Base-by-base conservation (phyloP, 2,329 filamentous ascomycete genomes). In the Colletotrichum sp. region DNA sequence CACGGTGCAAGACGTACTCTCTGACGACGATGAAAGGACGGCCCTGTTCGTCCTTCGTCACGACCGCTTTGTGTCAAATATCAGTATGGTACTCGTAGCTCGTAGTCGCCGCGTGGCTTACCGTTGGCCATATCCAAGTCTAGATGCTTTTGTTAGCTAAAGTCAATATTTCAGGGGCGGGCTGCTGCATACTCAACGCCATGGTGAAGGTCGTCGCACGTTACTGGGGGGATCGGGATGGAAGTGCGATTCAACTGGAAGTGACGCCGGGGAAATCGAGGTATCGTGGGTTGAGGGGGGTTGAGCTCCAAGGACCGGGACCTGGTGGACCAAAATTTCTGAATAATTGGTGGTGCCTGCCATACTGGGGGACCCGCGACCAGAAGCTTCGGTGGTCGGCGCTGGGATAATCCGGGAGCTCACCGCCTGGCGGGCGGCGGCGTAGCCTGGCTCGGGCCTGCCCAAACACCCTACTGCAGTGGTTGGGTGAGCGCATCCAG, bases 11-110 rank as follows among this genome's bases (percentile, higher is more conserved):
- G 67, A 91, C 95, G 81, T 91, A 98, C 95, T 99, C 97, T 93
- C 97, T 92, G 81, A 99, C 97, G 79, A 99, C 94, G 84, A 99
- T 99, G 87, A 99, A 99, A 52, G 97, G 97, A 84, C 97, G 93
- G 78, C 97, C 97, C 86, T 97, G 94, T 88, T 99, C 97, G 90
- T 99, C 97, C 90, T 98, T 98, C 90, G 98, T 92, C 86, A 99
- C 88, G 84, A 90, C 84, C 83, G 92, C 92, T 94, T 75, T 79
- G 78, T 55, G 18, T 18, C 15, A 76, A 70, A 69, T 60, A 75
- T 79, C 67, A 78, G 79, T 80, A 65, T 44, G 39, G 24, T 24
- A n/a, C 24, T n/a, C 30, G 49, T 21, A 71, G 74, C 77, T 77
- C 80, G 78, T 49, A 78, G 21, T 39, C 71, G 59, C 65, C 55